Base-by-base conservation (phyloP, 163 green algal genomes). In the Trebouxia gelatinosa region DNA sequence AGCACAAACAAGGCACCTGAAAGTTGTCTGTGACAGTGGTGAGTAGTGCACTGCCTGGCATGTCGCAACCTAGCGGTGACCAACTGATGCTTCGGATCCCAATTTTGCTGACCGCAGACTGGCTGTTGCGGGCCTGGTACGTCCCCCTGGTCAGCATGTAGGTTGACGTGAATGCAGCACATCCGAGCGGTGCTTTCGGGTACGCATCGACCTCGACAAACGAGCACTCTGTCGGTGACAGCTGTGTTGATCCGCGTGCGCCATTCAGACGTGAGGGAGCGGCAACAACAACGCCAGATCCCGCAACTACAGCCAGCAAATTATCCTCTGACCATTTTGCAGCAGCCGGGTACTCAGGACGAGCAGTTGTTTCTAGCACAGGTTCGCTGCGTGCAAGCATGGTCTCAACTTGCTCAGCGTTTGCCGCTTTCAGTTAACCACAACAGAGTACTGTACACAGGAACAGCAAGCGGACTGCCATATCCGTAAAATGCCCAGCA, bases 281-380 rank as follows among this genome's bases (percentile, higher is more conserved):
- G 4, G 85, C 59, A 29, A 92, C 74, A 13, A 80, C 40, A 2
- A 86, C 80, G 1, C 61, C 67, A 51, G 66, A 43, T 16, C 78
- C 87, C 0, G 82, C 67, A 13, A 75, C 78, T 6, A 90, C 88
- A 0, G 85, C 87, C 32, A 92, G 70, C 38, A 86, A 51, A 23
- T 87, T 85, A 40, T 92, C 87, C 6, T 88, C 84, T 0, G 80
- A 83, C 88, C 88, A 92, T 29, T 79, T 37, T 0, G 90, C 77
- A 37, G 77, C 80, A 40, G 88, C 40, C 28, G 68, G 43, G 34
- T 72, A 72, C 37, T 72, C 64, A 28, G 64, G 64, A 5, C 64
- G 64, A 6, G 35, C 64, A 1, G 50, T 21, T 1, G 26, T 72
- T 17, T 72, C 64, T 6, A 72, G 35, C 19, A 72, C 64, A n/a